phyloP scores from a whole-genome alignment of 495 filamentous ascomycete species.

The Rhypophila decipiens region DNA sequence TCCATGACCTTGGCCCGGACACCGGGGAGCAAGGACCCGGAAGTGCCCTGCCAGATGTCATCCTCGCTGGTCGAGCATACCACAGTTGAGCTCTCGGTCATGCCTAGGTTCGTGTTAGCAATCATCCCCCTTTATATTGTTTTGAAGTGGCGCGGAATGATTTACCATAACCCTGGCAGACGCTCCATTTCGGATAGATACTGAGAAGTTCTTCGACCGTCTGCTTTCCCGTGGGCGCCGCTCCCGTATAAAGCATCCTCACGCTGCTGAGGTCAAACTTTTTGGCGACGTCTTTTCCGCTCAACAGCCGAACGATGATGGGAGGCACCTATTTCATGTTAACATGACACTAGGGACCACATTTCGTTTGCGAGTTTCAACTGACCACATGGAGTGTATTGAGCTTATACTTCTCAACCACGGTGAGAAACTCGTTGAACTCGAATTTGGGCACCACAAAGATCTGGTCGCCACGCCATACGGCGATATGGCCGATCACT shows the following conservation, averaged over 20 bases:
- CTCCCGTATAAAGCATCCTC: conserved; percentile 64
- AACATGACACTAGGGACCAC: no score
- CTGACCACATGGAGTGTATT: conserved; percentile 57
- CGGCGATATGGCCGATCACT: conserved; percentile 61
- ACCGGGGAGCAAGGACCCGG: conserved; percentile 64
- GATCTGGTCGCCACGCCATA: conserved; percentile 70
- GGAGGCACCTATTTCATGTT: conserved; percentile 67
- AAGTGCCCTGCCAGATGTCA: conserved; percentile 68
- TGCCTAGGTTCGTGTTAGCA: conserved; percentile 36
- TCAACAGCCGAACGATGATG: conserved; percentile 76
- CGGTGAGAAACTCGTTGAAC: conserved; percentile 53
- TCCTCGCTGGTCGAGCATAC: conserved; percentile 56
- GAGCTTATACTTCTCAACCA: conserved; percentile 72
- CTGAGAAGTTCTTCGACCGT: conserved; percentile 62
- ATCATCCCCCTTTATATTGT: not conserved
- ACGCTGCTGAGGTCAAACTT: conserved; percentile 74
- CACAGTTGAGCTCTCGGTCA: conserved; percentile 78
- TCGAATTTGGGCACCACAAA: conserved; percentile 87
- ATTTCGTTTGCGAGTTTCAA: not conserved
- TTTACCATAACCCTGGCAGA: conserved; percentile 79
- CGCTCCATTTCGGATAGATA: conserved; percentile 56
- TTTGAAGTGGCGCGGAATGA: no score
- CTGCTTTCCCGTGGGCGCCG: conserved; percentile 76
- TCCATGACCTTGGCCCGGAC: conserved; percentile 64
- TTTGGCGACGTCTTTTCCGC: conserved; percentile 53